These are phyloP conservation scores for Vinca major DNA, from an alignment of 305 asterid genomes.

Conservation along the genomic window DNA sequence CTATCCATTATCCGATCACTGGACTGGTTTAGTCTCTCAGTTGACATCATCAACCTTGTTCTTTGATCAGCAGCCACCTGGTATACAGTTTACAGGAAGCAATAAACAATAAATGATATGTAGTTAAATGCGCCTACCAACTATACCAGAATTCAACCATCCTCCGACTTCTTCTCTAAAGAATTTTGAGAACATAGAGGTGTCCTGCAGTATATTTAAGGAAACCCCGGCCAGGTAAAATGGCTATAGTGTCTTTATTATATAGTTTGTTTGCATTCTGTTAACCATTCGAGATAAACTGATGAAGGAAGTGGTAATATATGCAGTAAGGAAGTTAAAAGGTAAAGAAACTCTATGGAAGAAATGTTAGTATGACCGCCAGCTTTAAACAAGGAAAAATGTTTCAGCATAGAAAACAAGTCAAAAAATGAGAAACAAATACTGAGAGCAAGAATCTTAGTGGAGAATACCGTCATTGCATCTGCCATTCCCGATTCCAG, in stretches of 20 bases:
- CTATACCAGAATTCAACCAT: neutral
- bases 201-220: neutral
- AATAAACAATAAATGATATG: neutral
- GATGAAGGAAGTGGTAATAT: neutral
- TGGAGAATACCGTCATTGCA: slow-evolving; percentile 31
- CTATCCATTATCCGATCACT: slow-evolving; percentile 55
- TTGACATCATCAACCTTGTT: slow-evolving; percentile 57
- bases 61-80: slow-evolving; percentile 57
- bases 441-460: neutral
- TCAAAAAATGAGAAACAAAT: neutral
- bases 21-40: slow-evolving; percentile 48
- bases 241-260: neutral
- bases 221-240: neutral
- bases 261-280: neutral
- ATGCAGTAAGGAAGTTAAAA: neutral
- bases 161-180: neutral
- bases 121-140: neutral
- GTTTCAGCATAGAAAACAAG: neutral
- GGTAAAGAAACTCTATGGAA: neutral
- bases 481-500: slow-evolving; percentile 56
- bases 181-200: neutral
- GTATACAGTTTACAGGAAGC: neutral
- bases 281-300: neutral
- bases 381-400: neutral
- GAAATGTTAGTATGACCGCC: neutral